phyloP scores from a whole-genome alignment of 345 rosid genomes.

The Mercurialis annua region DNA sequence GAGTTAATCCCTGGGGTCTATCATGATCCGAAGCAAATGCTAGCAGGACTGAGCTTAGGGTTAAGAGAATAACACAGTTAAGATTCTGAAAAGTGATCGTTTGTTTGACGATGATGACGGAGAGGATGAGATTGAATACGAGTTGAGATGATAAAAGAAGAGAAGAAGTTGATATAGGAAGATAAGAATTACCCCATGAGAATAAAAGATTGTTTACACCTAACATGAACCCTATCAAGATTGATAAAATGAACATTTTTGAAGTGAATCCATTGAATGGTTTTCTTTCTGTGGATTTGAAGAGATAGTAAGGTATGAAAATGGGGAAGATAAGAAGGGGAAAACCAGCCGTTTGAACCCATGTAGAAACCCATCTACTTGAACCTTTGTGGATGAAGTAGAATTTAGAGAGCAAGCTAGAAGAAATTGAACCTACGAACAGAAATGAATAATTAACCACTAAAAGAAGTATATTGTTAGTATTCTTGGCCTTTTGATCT shows the following conservation, averaged over 20 bases:
- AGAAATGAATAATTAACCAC: slow-evolving; percentile 43
- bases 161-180: slow-evolving; percentile 87
- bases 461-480: slow-evolving; percentile 41
- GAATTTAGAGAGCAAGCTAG: slow-evolving; percentile 67
- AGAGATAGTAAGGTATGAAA: slow-evolving; percentile 45
- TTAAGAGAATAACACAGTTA: slow-evolving; percentile 72
- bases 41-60: slow-evolving; percentile 65
- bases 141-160: slow-evolving; percentile 81
- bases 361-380: slow-evolving; percentile 85
- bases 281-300: slow-evolving; percentile 35
- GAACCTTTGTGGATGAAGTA: slow-evolving; percentile 62
- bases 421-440: slow-evolving; percentile 63
- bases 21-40: slow-evolving; percentile 56
- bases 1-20: slow-evolving; percentile 46
- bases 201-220: slow-evolving; percentile 85
- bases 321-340: slow-evolving; percentile 70
- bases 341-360: slow-evolving; percentile 87
- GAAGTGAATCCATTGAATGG: slow-evolving; percentile 69
- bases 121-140: slow-evolving; percentile 73
- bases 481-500: slow-evolving; percentile 28
- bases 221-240: slow-evolving; percentile 53
- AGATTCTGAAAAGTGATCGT: slow-evolving; percentile 72
- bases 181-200: slow-evolving; percentile 85
- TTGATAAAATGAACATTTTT: slow-evolving; percentile 35
- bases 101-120: slow-evolving; percentile 74